phyloP scores from a whole-genome alignment of 2,329 filamentous ascomycete species.

The Colletotrichum eremochloae region DNA sequence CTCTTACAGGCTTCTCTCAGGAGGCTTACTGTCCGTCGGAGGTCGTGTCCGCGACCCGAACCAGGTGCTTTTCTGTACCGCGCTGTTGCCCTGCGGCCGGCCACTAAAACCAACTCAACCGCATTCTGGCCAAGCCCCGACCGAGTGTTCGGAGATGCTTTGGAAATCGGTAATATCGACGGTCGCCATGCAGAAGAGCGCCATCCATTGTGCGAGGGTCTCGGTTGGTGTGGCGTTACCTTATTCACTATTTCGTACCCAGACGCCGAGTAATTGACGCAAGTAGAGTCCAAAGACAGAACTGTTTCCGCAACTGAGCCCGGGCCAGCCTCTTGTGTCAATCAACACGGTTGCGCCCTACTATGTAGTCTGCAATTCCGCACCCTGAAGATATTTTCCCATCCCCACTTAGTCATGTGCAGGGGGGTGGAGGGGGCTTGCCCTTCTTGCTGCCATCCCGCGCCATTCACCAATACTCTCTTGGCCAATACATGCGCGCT shows the following conservation, averaged over 20 bases:
- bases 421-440: background rate
- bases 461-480: background rate
- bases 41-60: slow-evolving; percentile 1
- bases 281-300: background rate
- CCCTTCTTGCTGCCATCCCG: background rate
- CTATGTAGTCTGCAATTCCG: background rate
- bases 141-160: background rate
- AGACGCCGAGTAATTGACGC: background rate
- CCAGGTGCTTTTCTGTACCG: slow-evolving; percentile 20
- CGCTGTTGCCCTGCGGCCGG: background rate
- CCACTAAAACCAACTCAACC: background rate
- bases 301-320: background rate
- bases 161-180: background rate
- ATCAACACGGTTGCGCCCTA: background rate
- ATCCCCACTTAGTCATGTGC: background rate
- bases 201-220: background rate
- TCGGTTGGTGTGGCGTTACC: background rate
- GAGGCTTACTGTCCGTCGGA: background rate
- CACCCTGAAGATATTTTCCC: slow-evolving; percentile 34
- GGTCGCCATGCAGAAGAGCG: too few relatives aligned
- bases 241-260: background rate
- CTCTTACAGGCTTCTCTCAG: background rate
- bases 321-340: background rate
- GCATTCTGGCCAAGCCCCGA: background rate
- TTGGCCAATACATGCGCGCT: background rate